phyloP scores from a whole-genome alignment of 768 basidiomycete species.

The Boletus subparvulus region DNA sequence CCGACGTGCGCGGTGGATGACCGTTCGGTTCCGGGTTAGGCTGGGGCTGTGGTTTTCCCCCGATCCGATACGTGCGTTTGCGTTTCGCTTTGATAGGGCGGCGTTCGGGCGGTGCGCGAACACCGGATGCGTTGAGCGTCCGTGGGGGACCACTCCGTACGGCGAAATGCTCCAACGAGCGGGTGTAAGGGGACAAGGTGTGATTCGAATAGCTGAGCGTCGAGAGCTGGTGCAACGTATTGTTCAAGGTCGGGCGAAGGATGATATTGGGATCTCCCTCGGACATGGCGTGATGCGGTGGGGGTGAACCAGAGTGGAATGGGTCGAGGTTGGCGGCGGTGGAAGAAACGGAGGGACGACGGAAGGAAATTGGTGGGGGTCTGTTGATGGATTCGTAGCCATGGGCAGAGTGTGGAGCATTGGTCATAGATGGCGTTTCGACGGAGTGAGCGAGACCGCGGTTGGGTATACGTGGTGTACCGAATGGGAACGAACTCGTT shows the following conservation, averaged over 20 bases:
- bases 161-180: slow-evolving; percentile 87
- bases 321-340: slow-evolving; percentile 24
- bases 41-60: slow-evolving; percentile 27
- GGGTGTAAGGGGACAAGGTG: slow-evolving; percentile 91
- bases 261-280: slow-evolving; percentile 56
- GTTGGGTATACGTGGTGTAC: slow-evolving; percentile 26
- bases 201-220: slow-evolving; percentile 88
- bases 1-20: slow-evolving; percentile 15
- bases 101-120: slow-evolving; percentile 40
- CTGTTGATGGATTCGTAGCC: slow-evolving; percentile 20
- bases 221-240: slow-evolving; percentile 80
- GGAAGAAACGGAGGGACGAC: slow-evolving; percentile 38
- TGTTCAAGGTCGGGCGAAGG: slow-evolving; percentile 65
- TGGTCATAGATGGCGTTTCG: slow-evolving; percentile 46
- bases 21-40: slow-evolving; percentile 1
- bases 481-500: slow-evolving; percentile 4
- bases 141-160: slow-evolving; percentile 84
- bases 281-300: slow-evolving; percentile 30
- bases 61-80: slow-evolving; percentile 69
- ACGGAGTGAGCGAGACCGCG: slow-evolving; percentile 44
- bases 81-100: slow-evolving; percentile 70
- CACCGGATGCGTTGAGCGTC: slow-evolving; percentile 34
- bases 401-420: slow-evolving; percentile 21
- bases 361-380: slow-evolving; percentile 14
- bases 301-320: slow-evolving; percentile 37